Conservation (phyloP, 2,329 filamentous ascomycete genomes). For the Pestalotiopsis sp. region DNA sequence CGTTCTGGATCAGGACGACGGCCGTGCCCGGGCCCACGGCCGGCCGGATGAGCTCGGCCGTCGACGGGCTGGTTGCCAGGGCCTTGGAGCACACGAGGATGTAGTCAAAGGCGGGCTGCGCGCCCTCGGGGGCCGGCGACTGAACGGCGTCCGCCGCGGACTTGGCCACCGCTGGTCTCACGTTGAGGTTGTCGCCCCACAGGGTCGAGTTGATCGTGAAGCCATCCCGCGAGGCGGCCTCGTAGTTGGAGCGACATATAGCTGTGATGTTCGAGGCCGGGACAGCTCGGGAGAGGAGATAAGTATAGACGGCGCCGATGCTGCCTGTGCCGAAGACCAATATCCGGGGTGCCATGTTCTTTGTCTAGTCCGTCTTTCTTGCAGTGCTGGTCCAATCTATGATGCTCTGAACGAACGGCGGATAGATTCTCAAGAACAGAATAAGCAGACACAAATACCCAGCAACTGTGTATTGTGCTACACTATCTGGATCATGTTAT, state of each 20-base stretch:
- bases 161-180: constrained; percentile 27
- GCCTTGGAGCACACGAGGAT: constrained; percentile 30
- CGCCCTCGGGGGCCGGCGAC: not conserved
- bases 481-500: no score
- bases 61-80: constrained; percentile 25
- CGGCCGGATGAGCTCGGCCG: constrained; percentile 29
- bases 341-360: constrained; percentile 22
- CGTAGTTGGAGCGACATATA: constrained; percentile 34
- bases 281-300: constrained; percentile 25
- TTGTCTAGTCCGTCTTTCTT: not conserved
- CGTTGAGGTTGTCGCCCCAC: constrained; percentile 30
- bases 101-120: constrained; percentile 27
- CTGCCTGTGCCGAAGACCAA: constrained; percentile 37
- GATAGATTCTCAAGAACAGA: no score
- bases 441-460: no score
- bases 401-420: no score
- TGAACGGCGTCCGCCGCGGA: constrained; percentile 33
- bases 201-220: constrained; percentile 32
- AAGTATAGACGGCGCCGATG: constrained; percentile 31
- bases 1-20: constrained; percentile 61
- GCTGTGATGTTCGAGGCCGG: constrained; percentile 28
- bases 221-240: constrained; percentile 26
- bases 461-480: no score
- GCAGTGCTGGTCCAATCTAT: not conserved
- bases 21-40: constrained; percentile 37